A percentile compares a stretch with the other conserved stretches of the same genome.
Conservation (phyloP, 2,329 filamentous ascomycete species). For the Fusarium cicatricum region DNA sequence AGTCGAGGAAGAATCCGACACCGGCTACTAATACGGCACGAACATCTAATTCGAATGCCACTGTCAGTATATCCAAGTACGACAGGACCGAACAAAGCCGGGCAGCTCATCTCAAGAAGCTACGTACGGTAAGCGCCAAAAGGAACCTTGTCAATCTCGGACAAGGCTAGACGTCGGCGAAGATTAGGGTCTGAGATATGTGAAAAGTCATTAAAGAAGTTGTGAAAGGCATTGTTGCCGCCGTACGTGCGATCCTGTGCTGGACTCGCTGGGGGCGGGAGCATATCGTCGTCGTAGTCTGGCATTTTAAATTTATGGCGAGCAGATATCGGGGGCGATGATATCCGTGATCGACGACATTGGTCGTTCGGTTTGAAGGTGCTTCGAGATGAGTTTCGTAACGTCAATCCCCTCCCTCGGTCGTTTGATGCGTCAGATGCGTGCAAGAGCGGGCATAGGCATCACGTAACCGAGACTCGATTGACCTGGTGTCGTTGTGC, state of each 20-base stretch:
- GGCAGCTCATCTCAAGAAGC: not conserved
- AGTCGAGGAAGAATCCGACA: conserved; percentile 84
- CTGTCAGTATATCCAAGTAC: conserved; percentile 10
- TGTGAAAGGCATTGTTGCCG: conserved; percentile 75
- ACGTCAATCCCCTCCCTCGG: conserved; percentile 29
- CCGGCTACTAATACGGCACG: conserved; percentile 79
- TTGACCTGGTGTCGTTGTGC: not conserved
- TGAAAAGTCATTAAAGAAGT: conserved; percentile 75
- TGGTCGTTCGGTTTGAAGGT: conserved; percentile 22
- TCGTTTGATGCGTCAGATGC: conserved; percentile 7
- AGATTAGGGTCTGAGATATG: conserved; percentile 78
- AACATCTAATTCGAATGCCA: conserved; percentile 56
- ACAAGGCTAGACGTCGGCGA: conserved; percentile 76
- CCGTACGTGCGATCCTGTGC: conserved; percentile 58
- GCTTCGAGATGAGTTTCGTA: conserved; percentile 26
- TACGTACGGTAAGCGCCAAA: conserved; percentile 74
- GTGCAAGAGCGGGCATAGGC: conserved; percentile 20
- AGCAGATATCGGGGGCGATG: conserved; percentile 34
- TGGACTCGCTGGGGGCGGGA: conserved; percentile 52
- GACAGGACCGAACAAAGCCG: not conserved
- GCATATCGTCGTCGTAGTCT: conserved; percentile 48
- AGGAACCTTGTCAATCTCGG: conserved; percentile 80
- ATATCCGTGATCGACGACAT: conserved; percentile 42
- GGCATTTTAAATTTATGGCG: conserved; percentile 43
- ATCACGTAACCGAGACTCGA: conserved; percentile 3